Base-by-base conservation (phyloP, 2,329 filamentous ascomycete species). In the Phaeosphaeria sp. region DNA sequence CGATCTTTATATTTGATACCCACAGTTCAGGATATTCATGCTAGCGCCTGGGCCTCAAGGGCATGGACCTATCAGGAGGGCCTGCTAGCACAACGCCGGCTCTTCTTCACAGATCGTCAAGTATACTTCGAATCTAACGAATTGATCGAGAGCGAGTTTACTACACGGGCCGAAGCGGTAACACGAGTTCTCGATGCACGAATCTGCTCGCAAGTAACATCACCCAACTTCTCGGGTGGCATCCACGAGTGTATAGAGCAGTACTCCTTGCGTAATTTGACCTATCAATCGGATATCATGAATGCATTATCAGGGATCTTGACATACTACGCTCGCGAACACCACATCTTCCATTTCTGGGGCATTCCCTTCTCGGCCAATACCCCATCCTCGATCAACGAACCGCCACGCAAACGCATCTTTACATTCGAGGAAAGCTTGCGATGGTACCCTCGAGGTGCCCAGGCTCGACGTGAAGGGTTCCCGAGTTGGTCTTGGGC, bases 31-130 rank as follows among this genome's bases (percentile, higher is more conserved):
- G 51, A 53, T 21, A 27, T 48, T 11, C 6, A 15, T 23, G 23
- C 27, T 3, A 48, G 44, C 1, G 39, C 13, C 21, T 54, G 52
- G 52, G 30, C 52, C 5, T n/a, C 30, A 15, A 54, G 52, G 23
- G 52, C 46, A 27, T 54, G 52, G 52, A 54, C 52, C 18, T 48
- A 48, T 17, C 52, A 54, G 27, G 52, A 54, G 22, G 43, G 20
- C 3, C 17, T 42, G 6, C 46, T 54, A 3, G 43, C 52, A 13
- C 27, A 17, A 33, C 43, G 43, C 6, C 43, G 52, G 3, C 30
- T 54, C 1, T 48, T 39, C 44, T 54, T 54, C 23, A 54, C 52
- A 3, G 52, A 54, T 11, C 27, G 44, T 3, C 43, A 48, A 18
- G 27, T 54, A 15, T 54, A 48, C 21, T 47, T 54, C 21, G 43